Evolutionary conservation across 768 basidiomycete genomes (phyloP).

Genomic region (Mrakia frigida): DNA sequence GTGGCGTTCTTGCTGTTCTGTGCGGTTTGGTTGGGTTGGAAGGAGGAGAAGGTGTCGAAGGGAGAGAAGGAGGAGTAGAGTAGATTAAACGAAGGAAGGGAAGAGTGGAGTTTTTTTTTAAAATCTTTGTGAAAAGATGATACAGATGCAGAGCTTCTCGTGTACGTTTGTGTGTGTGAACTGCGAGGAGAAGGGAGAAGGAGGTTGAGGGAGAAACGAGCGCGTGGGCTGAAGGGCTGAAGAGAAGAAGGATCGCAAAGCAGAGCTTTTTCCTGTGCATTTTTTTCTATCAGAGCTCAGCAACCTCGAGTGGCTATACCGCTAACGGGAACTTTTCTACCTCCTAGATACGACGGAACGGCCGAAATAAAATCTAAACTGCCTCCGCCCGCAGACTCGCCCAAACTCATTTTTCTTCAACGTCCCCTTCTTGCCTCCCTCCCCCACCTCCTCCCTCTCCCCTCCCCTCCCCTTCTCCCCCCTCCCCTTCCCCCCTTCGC

Average conservation of each 20-base stretch:
- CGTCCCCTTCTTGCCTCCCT: background rate
- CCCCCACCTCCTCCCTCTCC: background rate
- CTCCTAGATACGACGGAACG: too few relatives aligned
- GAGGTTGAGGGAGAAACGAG: too few relatives aligned
- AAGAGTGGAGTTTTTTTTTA: background rate
- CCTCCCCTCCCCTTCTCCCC: background rate
- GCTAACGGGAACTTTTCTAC: too few relatives aligned
- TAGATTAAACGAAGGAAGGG: background rate
- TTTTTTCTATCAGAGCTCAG: too few relatives aligned
- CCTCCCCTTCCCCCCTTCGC: background rate
- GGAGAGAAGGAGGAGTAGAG: conserved; percentile 48
- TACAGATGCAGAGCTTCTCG: background rate
- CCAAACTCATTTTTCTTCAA: background rate
- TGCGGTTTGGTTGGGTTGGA: conserved; percentile 67
- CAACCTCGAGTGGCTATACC: too few relatives aligned
- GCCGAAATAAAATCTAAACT: too few relatives aligned
- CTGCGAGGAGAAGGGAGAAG: background rate
- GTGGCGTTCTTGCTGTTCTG: conserved; percentile 80
- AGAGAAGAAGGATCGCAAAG: too few relatives aligned
- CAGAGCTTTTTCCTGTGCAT: too few relatives aligned
- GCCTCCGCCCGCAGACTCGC: too few relatives aligned
- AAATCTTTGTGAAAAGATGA: too few relatives aligned
- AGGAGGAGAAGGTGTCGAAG: conserved; percentile 44
- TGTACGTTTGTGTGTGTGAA: too few relatives aligned
- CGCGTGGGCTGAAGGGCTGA: too few relatives aligned